These are phyloP conservation scores for Venturia aucupariae DNA, from an alignment of 2,329 filamentous ascomycete species.

Conservation along the genomic window DNA sequence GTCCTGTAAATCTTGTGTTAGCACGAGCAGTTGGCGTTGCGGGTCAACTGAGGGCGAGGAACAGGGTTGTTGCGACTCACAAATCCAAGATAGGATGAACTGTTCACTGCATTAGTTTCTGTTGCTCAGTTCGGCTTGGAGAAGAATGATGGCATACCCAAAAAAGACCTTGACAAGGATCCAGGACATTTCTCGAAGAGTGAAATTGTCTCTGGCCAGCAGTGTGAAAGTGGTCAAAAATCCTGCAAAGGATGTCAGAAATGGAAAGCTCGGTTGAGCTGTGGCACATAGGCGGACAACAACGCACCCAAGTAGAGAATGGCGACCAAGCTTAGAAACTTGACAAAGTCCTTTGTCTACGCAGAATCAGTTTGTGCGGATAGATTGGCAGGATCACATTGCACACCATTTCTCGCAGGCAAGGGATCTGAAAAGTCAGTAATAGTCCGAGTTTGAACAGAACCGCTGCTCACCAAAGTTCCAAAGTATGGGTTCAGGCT, in stretches of 20 bases:
- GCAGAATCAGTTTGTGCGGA: conserved; percentile 9
- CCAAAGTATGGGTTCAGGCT: conserved; percentile 87
- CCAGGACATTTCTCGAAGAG: conserved; percentile 60
- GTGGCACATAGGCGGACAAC: not conserved
- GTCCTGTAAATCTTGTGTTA: conserved; percentile 25
- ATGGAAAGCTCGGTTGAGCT: not conserved
- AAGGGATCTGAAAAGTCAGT: conserved; percentile 52
- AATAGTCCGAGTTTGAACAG: not conserved
- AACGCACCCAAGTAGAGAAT: conserved; percentile 64
- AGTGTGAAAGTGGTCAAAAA: conserved; percentile 83
- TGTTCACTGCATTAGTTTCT: conserved; percentile 15
- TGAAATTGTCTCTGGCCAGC: conserved; percentile 61
- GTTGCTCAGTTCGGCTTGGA: not conserved
- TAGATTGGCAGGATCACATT: conserved; percentile 9
- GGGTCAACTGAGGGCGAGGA: not conserved
- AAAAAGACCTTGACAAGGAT: conserved; percentile 75
- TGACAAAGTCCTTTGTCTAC: conserved; percentile 74
- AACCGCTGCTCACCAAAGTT: conserved; percentile 44
- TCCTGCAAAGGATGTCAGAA: conserved; percentile 35
- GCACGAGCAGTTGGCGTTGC: not conserved
- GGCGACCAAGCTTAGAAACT: conserved; percentile 68
- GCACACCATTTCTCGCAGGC: conserved; percentile 73
- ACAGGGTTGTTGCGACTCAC: conserved; percentile 34
- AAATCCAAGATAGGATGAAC: conserved; percentile 64
- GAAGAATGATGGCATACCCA: conserved; percentile 35